Percentiles rank a stretch among this genome's conserved stretches.
Conservation (phyloP, 345 rosid species). For the Salix koriyanagi region DNA sequence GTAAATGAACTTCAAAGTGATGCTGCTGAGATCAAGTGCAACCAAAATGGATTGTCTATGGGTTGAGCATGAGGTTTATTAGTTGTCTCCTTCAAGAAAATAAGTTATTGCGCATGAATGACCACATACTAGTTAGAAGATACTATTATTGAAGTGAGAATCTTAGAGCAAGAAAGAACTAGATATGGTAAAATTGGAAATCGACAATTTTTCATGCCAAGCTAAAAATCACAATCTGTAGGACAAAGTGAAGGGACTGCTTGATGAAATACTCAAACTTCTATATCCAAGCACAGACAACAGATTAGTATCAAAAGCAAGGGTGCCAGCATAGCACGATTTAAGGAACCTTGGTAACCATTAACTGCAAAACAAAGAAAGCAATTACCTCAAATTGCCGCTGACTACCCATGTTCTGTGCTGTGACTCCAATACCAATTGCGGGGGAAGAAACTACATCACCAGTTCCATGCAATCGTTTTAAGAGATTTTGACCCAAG, state of each 20-base stretch:
- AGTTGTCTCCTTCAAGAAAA: background rate
- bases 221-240: background rate
- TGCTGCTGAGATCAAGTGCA: background rate
- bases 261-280: background rate
- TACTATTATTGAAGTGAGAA: background rate
- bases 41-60: background rate
- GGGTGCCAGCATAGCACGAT: background rate
- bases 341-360: background rate
- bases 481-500: constrained; percentile 60
- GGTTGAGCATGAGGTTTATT: background rate
- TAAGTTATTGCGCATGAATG: background rate
- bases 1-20: background rate
- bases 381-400: constrained; percentile 73
- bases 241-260: background rate
- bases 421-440: constrained; percentile 44
- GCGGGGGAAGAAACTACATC: constrained; percentile 53
- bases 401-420: constrained; percentile 64
- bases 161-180: background rate
- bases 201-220: background rate
- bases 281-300: background rate
- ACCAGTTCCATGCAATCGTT: constrained; percentile 65
- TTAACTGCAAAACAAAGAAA: background rate
- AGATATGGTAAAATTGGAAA: background rate
- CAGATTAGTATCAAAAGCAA: background rate
- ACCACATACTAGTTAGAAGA: background rate